Conservation (phyloP, 2,329 filamentous ascomycete genomes). For the Cladosporium sp. region DNA sequence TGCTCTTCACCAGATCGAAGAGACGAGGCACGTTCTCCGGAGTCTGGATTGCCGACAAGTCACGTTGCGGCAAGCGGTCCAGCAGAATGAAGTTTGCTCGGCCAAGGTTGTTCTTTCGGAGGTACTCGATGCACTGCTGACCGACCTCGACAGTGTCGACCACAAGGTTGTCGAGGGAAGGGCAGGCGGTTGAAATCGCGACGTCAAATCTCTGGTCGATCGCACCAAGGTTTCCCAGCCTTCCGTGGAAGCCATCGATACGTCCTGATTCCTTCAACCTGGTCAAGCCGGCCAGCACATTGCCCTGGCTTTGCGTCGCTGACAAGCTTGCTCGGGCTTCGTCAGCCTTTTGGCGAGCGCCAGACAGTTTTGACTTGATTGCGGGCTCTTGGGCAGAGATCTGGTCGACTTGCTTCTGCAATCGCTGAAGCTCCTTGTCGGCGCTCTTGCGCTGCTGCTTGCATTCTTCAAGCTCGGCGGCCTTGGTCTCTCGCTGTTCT, state of each 20-base stretch:
- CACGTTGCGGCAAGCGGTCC: slow-evolving; percentile 75
- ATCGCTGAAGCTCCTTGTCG: slow-evolving; percentile 68
- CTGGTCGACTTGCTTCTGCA: slow-evolving; percentile 68
- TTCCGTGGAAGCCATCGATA: slow-evolving; percentile 94
- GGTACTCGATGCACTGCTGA: slow-evolving; percentile 96
- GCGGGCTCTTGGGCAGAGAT: slow-evolving; percentile 75
- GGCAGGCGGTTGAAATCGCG: slow-evolving; percentile 96
- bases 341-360: slow-evolving; percentile 88
- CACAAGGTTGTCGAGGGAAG: slow-evolving; percentile 89
- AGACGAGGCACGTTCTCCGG: slow-evolving; percentile 89
- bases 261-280: slow-evolving; percentile 92
- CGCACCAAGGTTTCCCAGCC: slow-evolving; percentile 86
- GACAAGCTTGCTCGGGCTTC: slow-evolving; percentile 89
- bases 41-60: slow-evolving; percentile 76
- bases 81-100: slow-evolving; percentile 96
- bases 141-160: slow-evolving; percentile 94
- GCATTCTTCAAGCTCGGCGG: slow-evolving; percentile 69
- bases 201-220: slow-evolving; percentile 95
- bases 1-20: slow-evolving; percentile 87
- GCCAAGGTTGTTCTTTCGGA: slow-evolving; percentile 95
- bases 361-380: slow-evolving; percentile 78
- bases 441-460: slow-evolving; percentile 68
- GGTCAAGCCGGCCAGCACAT: slow-evolving; percentile 88
- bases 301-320: slow-evolving; percentile 86
- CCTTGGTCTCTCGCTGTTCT: slow-evolving; percentile 66